phyloP scores from a whole-genome alignment of 2,329 filamentous ascomycete genomes.

The Exophiala spinifera region DNA sequence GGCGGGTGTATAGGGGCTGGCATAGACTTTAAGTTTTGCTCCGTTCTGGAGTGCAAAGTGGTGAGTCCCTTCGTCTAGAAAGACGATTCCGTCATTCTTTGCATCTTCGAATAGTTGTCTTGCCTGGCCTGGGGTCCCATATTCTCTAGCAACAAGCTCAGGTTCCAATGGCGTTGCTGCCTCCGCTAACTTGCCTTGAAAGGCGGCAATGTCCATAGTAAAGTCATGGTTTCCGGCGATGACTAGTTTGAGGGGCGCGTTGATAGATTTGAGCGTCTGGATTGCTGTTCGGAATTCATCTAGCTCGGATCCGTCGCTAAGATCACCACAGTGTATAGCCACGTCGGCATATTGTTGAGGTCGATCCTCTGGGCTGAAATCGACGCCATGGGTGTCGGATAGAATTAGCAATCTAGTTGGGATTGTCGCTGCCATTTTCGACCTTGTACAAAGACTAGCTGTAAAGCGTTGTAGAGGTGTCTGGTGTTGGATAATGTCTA shows the following conservation, averaged over 20 bases:
- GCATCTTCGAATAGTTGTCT: slow-evolving; percentile 41
- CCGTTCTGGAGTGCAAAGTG: slow-evolving; percentile 51
- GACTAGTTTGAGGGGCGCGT: slow-evolving; percentile 52
- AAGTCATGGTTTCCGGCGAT: slow-evolving; percentile 58
- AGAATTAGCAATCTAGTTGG: slow-evolving; percentile 43
- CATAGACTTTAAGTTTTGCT: slow-evolving; percentile 49
- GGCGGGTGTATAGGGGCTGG: slow-evolving; percentile 53
- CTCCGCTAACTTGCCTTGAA: slow-evolving; percentile 36
- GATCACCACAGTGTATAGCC: slow-evolving; percentile 53
- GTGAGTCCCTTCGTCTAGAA: slow-evolving; percentile 53
- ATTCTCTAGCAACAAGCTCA: slow-evolving; percentile 35
- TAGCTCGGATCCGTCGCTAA: slow-evolving; percentile 45
- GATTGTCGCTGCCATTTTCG: slow-evolving; percentile 26
- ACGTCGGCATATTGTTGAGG: slow-evolving; percentile 45
- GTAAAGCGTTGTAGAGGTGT: not conserved
- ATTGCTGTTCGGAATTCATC: slow-evolving; percentile 44
- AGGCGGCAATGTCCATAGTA: slow-evolving; percentile 40
- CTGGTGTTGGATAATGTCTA: too few species aligned
- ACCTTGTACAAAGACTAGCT: too few species aligned
- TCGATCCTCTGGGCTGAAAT: slow-evolving; percentile 24
- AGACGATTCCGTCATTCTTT: slow-evolving; percentile 41
- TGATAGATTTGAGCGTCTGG: slow-evolving; percentile 41
- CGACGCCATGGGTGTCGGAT: slow-evolving; percentile 46
- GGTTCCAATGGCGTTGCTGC: slow-evolving; percentile 31
- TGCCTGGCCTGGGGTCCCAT: slow-evolving; percentile 41